Evolutionary conservation across 495 filamentous ascomycete genomes (phyloP), one percentile per base, ranked within the genome.

Genomic region (Entonaema liquescens): DNA sequence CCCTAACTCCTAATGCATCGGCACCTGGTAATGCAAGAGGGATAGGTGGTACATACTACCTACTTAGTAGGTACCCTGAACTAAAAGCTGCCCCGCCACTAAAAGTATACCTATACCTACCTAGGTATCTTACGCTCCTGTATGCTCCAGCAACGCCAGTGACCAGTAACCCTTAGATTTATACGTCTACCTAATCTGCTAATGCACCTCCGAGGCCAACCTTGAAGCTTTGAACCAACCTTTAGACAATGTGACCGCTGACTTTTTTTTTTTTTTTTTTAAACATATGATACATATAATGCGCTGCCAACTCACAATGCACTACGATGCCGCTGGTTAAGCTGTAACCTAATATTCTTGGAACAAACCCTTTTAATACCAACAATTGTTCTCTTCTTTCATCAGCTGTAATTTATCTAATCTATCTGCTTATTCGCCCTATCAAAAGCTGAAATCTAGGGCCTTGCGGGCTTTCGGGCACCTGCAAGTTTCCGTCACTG

Each of bases 241-340:
- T 12, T 44, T 44, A 54, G 61, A 65, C 44, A 68, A 68, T 73
- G 65, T 68, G 65, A 73, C 65, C 38, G 54, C 56, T 54, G 13
- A 35, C 33, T 59, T 44, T 50, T 2, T 31, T 31, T 7, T 31
- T 31, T 31, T 31, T 31, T 31, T 31, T 31, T 33, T 33, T 33
- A 33, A 40, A 65, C 70, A 68, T 65, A 68, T 65, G 70, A 68
- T 68, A 65, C 70, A 68, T 65, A 68, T 65, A 65, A 68, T 68
- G 65, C 50, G 60, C 35, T 65, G 65, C 57, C 70, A 68, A 59
- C 65, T 62, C 61, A 62, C 21, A 53, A 54, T 65, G 58, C 33
- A 50, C 35, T 60, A 65, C 36, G 60, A 59, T 58, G 47, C 58
- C 25, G 35, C 29, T 25, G 33, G n/a, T 56, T 65, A 42, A 49